Percentiles rank a stretch among this genome's conserved stretches.
These are phyloP conservation scores for Picocystis sp. DNA, from an alignment of 163 green algal species.

Conservation along the genomic window DNA sequence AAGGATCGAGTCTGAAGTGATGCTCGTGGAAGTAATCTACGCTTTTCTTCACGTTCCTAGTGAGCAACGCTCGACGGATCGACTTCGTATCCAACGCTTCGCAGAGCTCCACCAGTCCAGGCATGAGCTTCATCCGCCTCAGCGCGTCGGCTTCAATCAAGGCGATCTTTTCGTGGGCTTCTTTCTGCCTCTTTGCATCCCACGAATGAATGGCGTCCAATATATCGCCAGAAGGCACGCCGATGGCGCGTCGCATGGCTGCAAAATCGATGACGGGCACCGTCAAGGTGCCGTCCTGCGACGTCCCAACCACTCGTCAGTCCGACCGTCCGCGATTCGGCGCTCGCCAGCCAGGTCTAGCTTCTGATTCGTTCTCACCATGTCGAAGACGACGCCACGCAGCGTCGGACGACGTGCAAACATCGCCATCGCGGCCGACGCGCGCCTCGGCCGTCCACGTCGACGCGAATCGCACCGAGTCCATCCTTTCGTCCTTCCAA, in stretches of 20 bases:
- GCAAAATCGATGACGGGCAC: conserved; percentile 34
- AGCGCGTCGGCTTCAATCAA: conserved; percentile 24
- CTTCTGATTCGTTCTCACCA: conserved; percentile 4
- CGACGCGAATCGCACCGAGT: too few species aligned
- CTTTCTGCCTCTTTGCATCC: conserved; percentile 6
- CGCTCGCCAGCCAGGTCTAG: background rate
- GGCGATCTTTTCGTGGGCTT: conserved; percentile 19
- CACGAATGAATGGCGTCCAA: conserved; percentile 23
- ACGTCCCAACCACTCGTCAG: background rate
- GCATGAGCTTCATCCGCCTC: conserved; percentile 20
- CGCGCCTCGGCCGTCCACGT: too few species aligned
- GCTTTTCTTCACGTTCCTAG: conserved; percentile 16
- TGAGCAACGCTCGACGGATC: conserved; percentile 23
- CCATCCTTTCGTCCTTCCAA: too few species aligned
- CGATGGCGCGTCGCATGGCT: conserved; percentile 26
- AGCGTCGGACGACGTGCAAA: conserved; percentile 4
- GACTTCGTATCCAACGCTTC: conserved; percentile 11
- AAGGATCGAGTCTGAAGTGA: conserved; percentile 13
- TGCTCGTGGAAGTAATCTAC: conserved; percentile 21
- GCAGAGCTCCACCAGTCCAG: conserved; percentile 20
- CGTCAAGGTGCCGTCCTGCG: conserved; percentile 34
- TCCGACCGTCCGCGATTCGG: background rate
- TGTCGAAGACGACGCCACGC: conserved; percentile 28
- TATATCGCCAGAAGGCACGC: conserved; percentile 23
- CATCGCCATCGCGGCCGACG: too few species aligned